Evolutionary conservation across 2,329 filamentous ascomycete species (phyloP), one percentile per base, ranked within the genome.

Genomic region (Paecilomyces sp.): DNA sequence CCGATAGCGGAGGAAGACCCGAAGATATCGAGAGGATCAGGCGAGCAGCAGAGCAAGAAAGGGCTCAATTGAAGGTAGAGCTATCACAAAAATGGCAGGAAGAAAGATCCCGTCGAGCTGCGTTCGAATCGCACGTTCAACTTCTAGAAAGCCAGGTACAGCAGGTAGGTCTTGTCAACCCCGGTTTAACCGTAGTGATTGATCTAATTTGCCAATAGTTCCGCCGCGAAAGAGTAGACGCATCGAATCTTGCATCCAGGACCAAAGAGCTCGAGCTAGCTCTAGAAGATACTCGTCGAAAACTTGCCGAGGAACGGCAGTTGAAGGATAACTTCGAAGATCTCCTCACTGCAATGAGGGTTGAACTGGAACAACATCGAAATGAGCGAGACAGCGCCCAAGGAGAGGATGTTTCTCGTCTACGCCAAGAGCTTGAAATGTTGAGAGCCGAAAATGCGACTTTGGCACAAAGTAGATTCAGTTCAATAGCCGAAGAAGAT

Each of bases 251-350:
- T 57, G 72, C 60, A 80, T 88, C 71, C 28, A 85, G 88, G 58
- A 80, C 94, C 41, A 88, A 85, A 70, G 90, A 96, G 66, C 82
- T 97, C 28, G 92, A 97, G 73, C 80, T 77, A 57, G 86, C 86
- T 0, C 86, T 96, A 64, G 92, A 96, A 65, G 91, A 95, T 69
- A 83, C 93, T 55, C 87, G 89, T 63, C 86, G 92, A 66, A 88
- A 90, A 65, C 81, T 99, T 53, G 82, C 85, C 0, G 92, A 97
- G 70, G 94, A 99, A 76, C 85, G 90, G 59, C 85, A 90, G 72
- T 86, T 90, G 67, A 97, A 96, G 74, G 88, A 91, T 70, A 97
- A 95, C 72, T 95, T 97, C 67, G 92, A 97, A 76, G 92, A 97
- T 72, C 82, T 99, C 52, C 82, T 97, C 53, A 86, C 87, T 6